Evolutionary conservation across 106 monocot genomes (phyloP), one percentile per base, ranked within the genome.

Genomic region (Vanilla planifolia): DNA sequence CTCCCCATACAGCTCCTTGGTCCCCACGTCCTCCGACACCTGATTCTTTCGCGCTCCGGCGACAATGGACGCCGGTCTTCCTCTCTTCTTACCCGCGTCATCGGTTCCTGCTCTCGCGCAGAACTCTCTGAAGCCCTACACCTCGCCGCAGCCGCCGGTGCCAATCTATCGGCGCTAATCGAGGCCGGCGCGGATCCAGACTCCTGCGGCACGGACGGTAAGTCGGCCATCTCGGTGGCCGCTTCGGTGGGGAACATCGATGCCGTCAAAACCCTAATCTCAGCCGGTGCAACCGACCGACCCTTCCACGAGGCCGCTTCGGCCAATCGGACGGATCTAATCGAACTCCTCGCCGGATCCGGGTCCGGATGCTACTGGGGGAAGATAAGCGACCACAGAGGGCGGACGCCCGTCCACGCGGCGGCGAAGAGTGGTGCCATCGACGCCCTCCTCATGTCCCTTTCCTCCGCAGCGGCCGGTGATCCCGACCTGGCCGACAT

Each of bases 401-500:
- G 71, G 15, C 29, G 71, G 30, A 77, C 66, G 24, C 67, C 67
- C 36, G 36, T 77, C 29, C 77, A 77, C 51, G 40, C 56, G 9
- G 71, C 77, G 44, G 77, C 77, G 26, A 55, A 29, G 14, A 36
- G 35, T 17, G 77, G 71, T 3, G 42, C 53, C 19, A 25, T 71
- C 50, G 71, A 67, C 2, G 67, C 77, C 17, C 37, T 59, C 6
- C 27, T 24, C 34, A 2, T 77, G 30, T 62, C 66, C 41, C 17
- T 77, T 34, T 16, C 22, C 56, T 41, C 60, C 3, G 71, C n/a
- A n/a, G 66, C 5, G 51, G 46, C 21, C n/a, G 61, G 71, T n/a
- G 71, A 77, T 11, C 30, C 62, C 32, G 77, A 77, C 16, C 71
- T 39, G 6, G 71, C 62, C 5, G 77, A 77, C 60, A 33, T 3